Percentiles rank a stretch among this genome's conserved stretches.
Conservation (phyloP, 306 rosid species). For the Crataegus laevigata region DNA sequence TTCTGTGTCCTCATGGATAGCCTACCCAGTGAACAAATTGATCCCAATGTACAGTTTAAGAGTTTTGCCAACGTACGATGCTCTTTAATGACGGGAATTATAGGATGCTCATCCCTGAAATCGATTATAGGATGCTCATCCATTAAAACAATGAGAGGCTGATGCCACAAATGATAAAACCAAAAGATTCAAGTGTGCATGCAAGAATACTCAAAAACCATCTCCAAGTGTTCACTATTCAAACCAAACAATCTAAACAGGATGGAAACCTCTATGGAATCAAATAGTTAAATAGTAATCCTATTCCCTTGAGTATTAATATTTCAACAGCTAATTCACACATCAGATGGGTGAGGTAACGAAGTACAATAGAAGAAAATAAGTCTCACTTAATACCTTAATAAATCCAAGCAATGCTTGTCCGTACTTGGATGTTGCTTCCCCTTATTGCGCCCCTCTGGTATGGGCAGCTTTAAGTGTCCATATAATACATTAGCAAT, state of each 20-base stretch:
- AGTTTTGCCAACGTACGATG: constrained; percentile 88
- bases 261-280: neutral
- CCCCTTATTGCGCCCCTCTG: constrained; percentile 66
- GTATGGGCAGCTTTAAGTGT: constrained; percentile 79
- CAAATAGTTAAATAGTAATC: neutral
- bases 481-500: constrained; percentile 71
- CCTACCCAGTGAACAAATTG: constrained; percentile 79
- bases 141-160: constrained; percentile 47
- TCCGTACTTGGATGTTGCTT: constrained; percentile 88
- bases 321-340: constrained; percentile 1
- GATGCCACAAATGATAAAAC: neutral
- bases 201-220: neutral
- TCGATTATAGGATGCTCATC: constrained; percentile 65
- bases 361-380: constrained; percentile 4
- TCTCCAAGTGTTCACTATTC: neutral
- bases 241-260: neutral
- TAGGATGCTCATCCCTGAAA: constrained; percentile 88
- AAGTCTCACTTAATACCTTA: constrained; percentile 44
- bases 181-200: neutral
- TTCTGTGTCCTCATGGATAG: constrained; percentile 64
- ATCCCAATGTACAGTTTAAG: constrained; percentile 81
- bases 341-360: neutral
- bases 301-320: neutral
- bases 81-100: constrained; percentile 89
- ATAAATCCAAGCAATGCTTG: constrained; percentile 80